Percentiles rank a stretch among this genome's conserved stretches.
These are phyloP conservation scores for Lactarius quietus DNA, from an alignment of 768 basidiomycete genomes.

Conservation along the genomic window DNA sequence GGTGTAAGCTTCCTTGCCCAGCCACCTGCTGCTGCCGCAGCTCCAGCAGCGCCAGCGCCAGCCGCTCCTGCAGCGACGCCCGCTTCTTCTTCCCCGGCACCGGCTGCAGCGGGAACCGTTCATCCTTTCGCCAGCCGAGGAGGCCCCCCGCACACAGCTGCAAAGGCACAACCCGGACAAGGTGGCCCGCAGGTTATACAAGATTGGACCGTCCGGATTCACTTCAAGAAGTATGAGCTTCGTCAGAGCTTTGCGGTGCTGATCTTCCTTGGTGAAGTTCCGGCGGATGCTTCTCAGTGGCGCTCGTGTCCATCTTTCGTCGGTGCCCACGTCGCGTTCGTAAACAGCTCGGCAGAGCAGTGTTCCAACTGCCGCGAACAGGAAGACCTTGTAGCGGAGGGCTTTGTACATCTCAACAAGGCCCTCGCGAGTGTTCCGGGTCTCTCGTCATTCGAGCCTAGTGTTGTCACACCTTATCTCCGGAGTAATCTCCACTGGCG, in stretches of 20 bases:
- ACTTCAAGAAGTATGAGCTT: slow-evolving; percentile 43
- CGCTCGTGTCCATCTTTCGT: slow-evolving; percentile 36
- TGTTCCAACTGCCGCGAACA: slow-evolving; percentile 42
- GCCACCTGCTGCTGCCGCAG: not conserved
- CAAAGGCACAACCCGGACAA: not conserved
- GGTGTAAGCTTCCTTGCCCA: slow-evolving; percentile 23
- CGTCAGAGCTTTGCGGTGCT: slow-evolving; percentile 42
- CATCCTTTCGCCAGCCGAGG: slow-evolving; percentile 9
- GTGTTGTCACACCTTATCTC: slow-evolving; percentile 41
- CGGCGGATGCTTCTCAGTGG: slow-evolving; percentile 40
- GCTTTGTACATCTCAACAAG: slow-evolving; percentile 44
- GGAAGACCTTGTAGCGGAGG: slow-evolving; percentile 34
- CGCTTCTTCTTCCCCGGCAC: not conserved
- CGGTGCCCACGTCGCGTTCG: slow-evolving; percentile 44
- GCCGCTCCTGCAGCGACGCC: not conserved
- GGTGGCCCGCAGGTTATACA: slow-evolving; percentile 1
- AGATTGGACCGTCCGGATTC: slow-evolving; percentile 45
- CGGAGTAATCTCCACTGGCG: slow-evolving; percentile 42
- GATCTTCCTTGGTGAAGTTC: slow-evolving; percentile 46
- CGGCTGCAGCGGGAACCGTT: not conserved
- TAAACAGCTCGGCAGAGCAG: slow-evolving; percentile 33
- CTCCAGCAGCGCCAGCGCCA: not conserved
- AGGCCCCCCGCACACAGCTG: not conserved
- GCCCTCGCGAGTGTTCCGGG: slow-evolving; percentile 31
- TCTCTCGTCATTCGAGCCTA: slow-evolving; percentile 37